Percentiles rank a stretch among this genome's conserved stretches.
These are phyloP conservation scores for Diutina pseudorugosa DNA, from an alignment of 1,139 yeast genomes.

Conservation along the genomic window DNA sequence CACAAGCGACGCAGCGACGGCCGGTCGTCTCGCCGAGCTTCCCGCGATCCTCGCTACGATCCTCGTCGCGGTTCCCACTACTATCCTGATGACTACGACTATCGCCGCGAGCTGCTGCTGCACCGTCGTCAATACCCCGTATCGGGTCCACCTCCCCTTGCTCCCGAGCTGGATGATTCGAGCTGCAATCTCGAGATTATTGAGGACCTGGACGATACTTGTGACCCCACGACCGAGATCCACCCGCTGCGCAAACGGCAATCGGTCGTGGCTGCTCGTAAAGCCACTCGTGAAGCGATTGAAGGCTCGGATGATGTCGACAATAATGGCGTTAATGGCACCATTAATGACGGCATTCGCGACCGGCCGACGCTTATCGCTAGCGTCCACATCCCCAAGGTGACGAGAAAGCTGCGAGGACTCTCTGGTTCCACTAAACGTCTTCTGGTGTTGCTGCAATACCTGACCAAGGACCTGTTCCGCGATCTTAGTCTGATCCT, in stretches of 20 bases:
- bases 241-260: not conserved
- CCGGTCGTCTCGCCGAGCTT: not conserved
- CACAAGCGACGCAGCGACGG: not conserved
- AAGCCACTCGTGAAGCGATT: not conserved
- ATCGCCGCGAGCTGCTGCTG: not conserved
- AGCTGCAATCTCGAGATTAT: not conserved
- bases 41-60: not conserved
- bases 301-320: not conserved
- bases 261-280: not conserved
- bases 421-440: conserved; percentile 55
- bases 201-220: not conserved
- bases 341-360: not conserved
- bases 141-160: not conserved
- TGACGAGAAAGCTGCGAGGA: conserved; percentile 53
- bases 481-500: conserved; percentile 47
- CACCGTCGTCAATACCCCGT: not conserved
- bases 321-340: not conserved
- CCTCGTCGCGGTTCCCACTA: not conserved
- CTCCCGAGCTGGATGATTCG: not conserved
- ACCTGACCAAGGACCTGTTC: conserved; percentile 56
- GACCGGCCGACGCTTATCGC: conserved; percentile 33
- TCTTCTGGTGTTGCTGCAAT: conserved; percentile 55
- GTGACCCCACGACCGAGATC: not conserved
- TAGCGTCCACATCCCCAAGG: conserved; percentile 56
- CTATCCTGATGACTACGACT: not conserved